Evolutionary conservation across 164 flowering plant genomes (phyloP).

Genomic region (Magnolia changhungtana): DNA sequence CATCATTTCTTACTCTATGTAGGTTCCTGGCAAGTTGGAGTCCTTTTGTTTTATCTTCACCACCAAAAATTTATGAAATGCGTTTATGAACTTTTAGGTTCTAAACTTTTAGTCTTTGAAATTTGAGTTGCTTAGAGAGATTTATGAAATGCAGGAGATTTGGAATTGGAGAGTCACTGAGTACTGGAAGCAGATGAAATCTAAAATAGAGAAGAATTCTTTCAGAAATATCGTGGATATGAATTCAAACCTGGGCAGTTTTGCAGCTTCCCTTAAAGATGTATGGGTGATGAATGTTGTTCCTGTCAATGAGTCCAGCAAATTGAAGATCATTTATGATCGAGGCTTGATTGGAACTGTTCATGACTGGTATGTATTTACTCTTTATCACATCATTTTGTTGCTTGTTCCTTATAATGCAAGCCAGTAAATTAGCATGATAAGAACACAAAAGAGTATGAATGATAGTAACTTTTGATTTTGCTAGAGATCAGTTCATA

Average conservation of each 20-base stretch:
- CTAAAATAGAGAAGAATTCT: conserved; percentile 41
- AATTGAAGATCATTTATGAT: conserved; percentile 66
- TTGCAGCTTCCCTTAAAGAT: conserved; percentile 75
- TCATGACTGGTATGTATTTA: conserved; percentile 67
- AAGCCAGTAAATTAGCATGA: no score
- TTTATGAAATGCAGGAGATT: conserved; percentile 39
- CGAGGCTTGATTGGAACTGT: conserved; percentile 77
- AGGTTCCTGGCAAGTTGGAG: background rate
- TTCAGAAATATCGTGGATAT: conserved; percentile 84
- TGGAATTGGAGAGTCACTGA: conserved; percentile 66
- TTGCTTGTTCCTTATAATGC: background rate
- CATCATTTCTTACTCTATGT: no score
- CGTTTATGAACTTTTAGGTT: background rate
- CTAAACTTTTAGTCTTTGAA: background rate
- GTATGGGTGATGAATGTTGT: conserved; percentile 93
- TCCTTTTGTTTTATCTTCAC: no score
- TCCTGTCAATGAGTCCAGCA: conserved; percentile 49
- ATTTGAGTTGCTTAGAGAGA: background rate
- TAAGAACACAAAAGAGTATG: no score
- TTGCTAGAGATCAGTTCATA: no score
- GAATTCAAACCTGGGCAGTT: conserved; percentile 81
- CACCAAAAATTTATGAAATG: no score
- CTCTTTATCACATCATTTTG: background rate
- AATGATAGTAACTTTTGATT: no score
- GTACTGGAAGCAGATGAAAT: conserved; percentile 75